These are phyloP conservation scores for Bolboschoenus planiculmis DNA, from an alignment of 176 grass and related monocot species.

Conservation along the genomic window DNA sequence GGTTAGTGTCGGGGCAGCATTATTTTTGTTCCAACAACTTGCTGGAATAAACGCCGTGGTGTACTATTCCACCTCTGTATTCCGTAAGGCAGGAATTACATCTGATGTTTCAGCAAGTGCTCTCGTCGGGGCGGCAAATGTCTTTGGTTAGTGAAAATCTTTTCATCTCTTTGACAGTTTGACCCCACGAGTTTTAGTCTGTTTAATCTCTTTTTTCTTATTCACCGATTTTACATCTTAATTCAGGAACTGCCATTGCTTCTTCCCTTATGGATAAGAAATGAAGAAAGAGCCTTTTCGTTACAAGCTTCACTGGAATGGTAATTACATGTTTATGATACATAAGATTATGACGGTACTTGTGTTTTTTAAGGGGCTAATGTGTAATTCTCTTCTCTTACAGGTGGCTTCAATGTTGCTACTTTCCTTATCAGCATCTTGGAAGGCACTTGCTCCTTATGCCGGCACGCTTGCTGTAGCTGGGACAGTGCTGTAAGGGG, in stretches of 20 bases:
- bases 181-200: neutral
- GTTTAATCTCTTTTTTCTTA: neutral
- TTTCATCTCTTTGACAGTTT: conserved; percentile 9
- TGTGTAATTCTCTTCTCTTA: conserved; percentile 5
- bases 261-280: conserved; percentile 97
- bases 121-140: conserved; percentile 96
- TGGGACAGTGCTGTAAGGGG: conserved; percentile 87
- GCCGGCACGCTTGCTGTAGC: conserved; percentile 78
- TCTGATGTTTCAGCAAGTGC: conserved; percentile 99
- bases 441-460: conserved; percentile 89
- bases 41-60: conserved; percentile 99
- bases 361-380: neutral
- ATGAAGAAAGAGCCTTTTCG: conserved; percentile 92
- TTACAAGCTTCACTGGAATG: conserved; percentile 98
- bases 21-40: conserved; percentile 96
- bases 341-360: neutral
- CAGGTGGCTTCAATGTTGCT: conserved; percentile 91
- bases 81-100: conserved; percentile 84
- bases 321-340: conserved; percentile 33
- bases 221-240: conserved; percentile 24
- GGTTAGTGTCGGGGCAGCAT: conserved; percentile 82
- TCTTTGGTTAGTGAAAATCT: conserved; percentile 65
- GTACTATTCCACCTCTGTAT: conserved; percentile 97
- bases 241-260: conserved; percentile 74
- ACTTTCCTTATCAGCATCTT: conserved; percentile 76